A percentile compares a stretch with the other conserved stretches of the same genome.
These are phyloP conservation scores for Apiotrichum veenhuisii DNA, from an alignment of 1,284 basidiomycete genomes.

Conservation along the genomic window DNA sequence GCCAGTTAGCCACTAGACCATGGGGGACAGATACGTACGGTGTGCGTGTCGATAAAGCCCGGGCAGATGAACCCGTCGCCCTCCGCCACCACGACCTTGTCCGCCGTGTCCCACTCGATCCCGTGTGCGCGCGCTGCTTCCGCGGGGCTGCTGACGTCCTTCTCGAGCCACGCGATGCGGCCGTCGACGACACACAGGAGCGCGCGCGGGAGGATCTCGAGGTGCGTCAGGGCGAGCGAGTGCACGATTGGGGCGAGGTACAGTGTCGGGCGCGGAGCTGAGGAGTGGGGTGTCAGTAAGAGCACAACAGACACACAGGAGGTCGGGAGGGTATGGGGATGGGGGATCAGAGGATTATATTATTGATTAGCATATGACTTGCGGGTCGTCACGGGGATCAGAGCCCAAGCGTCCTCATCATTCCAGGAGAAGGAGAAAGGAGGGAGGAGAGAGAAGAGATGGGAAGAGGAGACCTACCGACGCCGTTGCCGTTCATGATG, in stretches of 20 bases:
- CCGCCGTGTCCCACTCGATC: slow-evolving; percentile 12
- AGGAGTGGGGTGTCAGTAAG: too few species aligned
- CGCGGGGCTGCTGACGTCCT: slow-evolving; percentile 36
- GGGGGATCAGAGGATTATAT: slow-evolving; percentile 5
- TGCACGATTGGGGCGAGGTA: slow-evolving; percentile 69
- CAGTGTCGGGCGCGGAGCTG: slow-evolving; percentile 35
- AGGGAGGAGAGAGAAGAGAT: not conserved
- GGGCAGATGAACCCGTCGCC: slow-evolving; percentile 83
- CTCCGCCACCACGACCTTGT: slow-evolving; percentile 56
- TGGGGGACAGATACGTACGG: slow-evolving; percentile 53
- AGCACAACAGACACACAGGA: not conserved
- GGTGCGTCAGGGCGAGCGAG: slow-evolving; percentile 57
- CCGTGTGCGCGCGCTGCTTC: slow-evolving; percentile 29
- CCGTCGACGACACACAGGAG: slow-evolving; percentile 64
- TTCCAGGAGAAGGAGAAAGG: not conserved
- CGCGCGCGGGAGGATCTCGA: slow-evolving; percentile 58
- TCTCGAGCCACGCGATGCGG: slow-evolving; percentile 59
- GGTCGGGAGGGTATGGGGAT: not conserved
- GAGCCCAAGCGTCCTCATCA: slow-evolving; percentile 19
- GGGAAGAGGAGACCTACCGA: not conserved
- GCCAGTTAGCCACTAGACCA: too few species aligned
- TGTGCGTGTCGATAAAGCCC: slow-evolving; percentile 87
- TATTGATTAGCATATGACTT: slow-evolving; percentile 15
- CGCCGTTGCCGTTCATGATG: not conserved
- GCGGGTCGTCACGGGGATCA: slow-evolving; percentile 9